phyloP scores from a whole-genome alignment of 495 filamentous ascomycete genomes.

The Wilcoxina mikolae region DNA sequence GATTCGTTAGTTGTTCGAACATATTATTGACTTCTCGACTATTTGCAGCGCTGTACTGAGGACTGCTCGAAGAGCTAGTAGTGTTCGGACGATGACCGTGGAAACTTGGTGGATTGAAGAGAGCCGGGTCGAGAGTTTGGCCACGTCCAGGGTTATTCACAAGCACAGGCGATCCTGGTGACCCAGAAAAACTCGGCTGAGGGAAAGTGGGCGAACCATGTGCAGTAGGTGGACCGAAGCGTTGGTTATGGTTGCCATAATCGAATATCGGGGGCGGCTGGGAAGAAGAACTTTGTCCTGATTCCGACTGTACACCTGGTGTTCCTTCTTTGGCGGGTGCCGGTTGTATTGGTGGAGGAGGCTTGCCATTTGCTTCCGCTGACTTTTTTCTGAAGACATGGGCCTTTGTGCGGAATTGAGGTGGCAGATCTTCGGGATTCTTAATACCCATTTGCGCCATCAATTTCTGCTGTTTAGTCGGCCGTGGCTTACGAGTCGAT shows the following conservation, averaged over 20 bases:
- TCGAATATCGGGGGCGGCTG: too few relatives aligned
- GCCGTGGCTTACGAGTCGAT: constrained; percentile 91
- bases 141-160: constrained; percentile 24
- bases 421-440: constrained; percentile 75
- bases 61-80: constrained; percentile 9
- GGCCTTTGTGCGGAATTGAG: constrained; percentile 59
- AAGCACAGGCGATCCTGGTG: constrained; percentile 19
- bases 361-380: constrained; percentile 18
- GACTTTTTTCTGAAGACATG: constrained; percentile 46
- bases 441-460: constrained; percentile 75
- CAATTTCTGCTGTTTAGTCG: constrained; percentile 93
- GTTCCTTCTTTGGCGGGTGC: constrained; percentile 19
- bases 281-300: constrained; percentile 5
- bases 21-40: constrained; percentile 19
- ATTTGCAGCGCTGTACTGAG: constrained; percentile 16
- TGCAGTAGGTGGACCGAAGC: constrained; percentile 14
- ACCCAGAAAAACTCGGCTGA: constrained; percentile 3
- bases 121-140: constrained; percentile 24
- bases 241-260: too few relatives aligned
- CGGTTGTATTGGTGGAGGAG: constrained; percentile 25
- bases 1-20: constrained; percentile 27
- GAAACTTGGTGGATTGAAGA: constrained; percentile 16
- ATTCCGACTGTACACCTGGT: constrained; percentile 6
- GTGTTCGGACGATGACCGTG: constrained; percentile 11
- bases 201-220: constrained; percentile 25